phyloP scores from a whole-genome alignment of 2,329 filamentous ascomycete genomes.

The Escovopsis weberi region DNA sequence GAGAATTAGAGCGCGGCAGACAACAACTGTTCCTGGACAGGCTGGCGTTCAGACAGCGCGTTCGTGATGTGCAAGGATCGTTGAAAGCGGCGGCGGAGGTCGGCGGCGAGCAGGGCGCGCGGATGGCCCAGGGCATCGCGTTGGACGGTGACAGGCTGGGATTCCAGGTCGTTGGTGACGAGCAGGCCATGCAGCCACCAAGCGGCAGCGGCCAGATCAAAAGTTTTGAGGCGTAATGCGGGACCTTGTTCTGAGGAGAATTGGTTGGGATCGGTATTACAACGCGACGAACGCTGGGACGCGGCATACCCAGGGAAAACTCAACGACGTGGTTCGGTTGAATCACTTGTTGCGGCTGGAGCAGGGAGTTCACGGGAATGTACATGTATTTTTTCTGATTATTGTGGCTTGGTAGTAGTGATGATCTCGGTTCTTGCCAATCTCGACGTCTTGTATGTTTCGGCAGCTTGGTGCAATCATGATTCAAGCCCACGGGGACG shows the following conservation, averaged over 20 bases:
- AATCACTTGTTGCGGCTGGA: neutral
- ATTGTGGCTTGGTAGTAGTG: too few relatives aligned
- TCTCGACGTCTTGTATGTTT: too few relatives aligned
- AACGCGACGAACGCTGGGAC: neutral
- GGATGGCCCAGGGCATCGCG: slow-evolving; percentile 31
- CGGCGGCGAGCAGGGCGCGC: slow-evolving; percentile 35
- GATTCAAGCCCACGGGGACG: too few relatives aligned
- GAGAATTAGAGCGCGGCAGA: slow-evolving; percentile 80
- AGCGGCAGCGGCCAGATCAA: slow-evolving; percentile 43
- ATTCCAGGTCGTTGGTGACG: slow-evolving; percentile 32
- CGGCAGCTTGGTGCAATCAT: too few relatives aligned
- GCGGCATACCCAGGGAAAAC: neutral
- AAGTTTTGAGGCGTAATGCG: slow-evolving; percentile 37
- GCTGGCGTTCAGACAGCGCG: slow-evolving; percentile 74
- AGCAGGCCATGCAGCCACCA: slow-evolving; percentile 35
- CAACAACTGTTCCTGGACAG: slow-evolving; percentile 92
- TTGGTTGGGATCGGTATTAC: neutral
- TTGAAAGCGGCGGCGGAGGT: slow-evolving; percentile 40
- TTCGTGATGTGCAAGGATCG: slow-evolving; percentile 66
- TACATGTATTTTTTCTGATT: neutral
- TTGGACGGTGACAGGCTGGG: slow-evolving; percentile 37
- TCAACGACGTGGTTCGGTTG: neutral
- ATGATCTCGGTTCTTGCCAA: too few relatives aligned
- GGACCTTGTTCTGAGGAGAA: neutral
- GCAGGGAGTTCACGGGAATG: neutral